These are phyloP conservation scores for Cercospora janseana DNA, from an alignment of 2,329 filamentous ascomycete species.

Conservation along the genomic window DNA sequence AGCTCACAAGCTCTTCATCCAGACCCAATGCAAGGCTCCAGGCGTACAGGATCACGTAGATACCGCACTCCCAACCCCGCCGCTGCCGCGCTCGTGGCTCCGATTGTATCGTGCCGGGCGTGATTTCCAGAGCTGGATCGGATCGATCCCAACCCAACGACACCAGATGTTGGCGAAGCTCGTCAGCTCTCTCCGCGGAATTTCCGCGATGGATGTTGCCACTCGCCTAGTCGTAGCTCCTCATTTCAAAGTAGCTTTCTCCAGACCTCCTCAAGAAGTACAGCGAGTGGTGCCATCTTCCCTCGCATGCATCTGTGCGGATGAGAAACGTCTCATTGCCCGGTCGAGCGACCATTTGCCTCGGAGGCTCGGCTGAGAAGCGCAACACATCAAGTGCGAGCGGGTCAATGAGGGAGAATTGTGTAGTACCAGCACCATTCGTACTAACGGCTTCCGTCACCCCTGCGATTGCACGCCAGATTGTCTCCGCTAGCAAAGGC, in stretches of 20 bases:
- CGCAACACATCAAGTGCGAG: not conserved
- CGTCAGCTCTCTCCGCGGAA: not conserved
- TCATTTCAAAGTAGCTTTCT: not conserved
- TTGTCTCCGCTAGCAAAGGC: not conserved
- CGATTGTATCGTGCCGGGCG: not conserved
- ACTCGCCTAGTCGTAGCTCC: slow-evolving; percentile 2
- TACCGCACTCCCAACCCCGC: slow-evolving; percentile 16
- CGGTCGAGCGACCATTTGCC: not conserved
- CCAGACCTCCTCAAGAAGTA: not conserved
- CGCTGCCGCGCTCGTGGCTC: not conserved
- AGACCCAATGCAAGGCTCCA: slow-evolving; percentile 21
- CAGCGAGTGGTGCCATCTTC: not conserved
- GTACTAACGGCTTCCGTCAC: slow-evolving; percentile 1
- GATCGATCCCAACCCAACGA: slow-evolving; percentile 1
- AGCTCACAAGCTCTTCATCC: not conserved
- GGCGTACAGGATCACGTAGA: slow-evolving; percentile 17
- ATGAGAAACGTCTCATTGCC: not conserved
- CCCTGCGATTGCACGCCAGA: slow-evolving; percentile 4
- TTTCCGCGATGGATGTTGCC: not conserved
- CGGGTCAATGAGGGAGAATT: slow-evolving; percentile 3
- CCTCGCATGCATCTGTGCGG: not conserved
- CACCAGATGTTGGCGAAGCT: not conserved
- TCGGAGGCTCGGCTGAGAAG: not conserved
- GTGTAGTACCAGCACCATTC: not conserved
- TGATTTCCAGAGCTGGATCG: not conserved